Base-by-base conservation (phyloP, 1,284 basidiomycete species). In the Moesziomyces globuligerus region DNA sequence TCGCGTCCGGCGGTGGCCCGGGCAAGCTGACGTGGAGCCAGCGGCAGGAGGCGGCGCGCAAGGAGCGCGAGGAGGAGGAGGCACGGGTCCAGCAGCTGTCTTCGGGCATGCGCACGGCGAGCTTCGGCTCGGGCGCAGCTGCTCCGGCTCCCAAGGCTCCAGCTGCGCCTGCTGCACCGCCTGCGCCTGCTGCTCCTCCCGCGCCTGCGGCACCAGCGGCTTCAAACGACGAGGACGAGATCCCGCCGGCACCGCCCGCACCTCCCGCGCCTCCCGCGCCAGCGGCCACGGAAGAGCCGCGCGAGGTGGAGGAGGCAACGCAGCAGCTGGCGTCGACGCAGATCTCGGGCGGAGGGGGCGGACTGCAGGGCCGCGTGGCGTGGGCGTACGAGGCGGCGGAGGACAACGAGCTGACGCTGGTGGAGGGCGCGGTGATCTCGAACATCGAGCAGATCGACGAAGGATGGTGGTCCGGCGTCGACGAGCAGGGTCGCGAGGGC, bases 11-110 rank as follows among this genome's bases (percentile, higher is more conserved):
- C 10, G 76, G 74, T 6, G 55, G 62, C 6, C 23, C 68, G 3
- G 77, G 76, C 25, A 78, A 76, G 51, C 72, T 82, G 8, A 81
- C 80, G 7, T 82, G 80, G 80, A 79, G 75, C 41, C 80, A 82
- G 49, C 58, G 80, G 7, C 80, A 82, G 48, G 80, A 78, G 37
- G 67, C 68, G 20, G 79, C 76, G 1, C 58, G 58, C 20, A 78
- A 78, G 53, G 78, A 79, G 39, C 48, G 52, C 18, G 75, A 81
- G 39, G 76, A 68, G 46, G 77, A 79, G 23, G 77, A 78, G 32
- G 65, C 54, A 8, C 34, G 59, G 3, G 65, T 64, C 25, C 40
- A 51, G 37, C 46, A 61, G 56, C 53, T 57, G 2, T 50, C 55
- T 18, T 51, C 64, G 3, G 58, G 62, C 18, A 66, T 65, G 54